phyloP scores from a whole-genome alignment of 495 filamentous ascomycete species.

The Ramalina intermedia region DNA sequence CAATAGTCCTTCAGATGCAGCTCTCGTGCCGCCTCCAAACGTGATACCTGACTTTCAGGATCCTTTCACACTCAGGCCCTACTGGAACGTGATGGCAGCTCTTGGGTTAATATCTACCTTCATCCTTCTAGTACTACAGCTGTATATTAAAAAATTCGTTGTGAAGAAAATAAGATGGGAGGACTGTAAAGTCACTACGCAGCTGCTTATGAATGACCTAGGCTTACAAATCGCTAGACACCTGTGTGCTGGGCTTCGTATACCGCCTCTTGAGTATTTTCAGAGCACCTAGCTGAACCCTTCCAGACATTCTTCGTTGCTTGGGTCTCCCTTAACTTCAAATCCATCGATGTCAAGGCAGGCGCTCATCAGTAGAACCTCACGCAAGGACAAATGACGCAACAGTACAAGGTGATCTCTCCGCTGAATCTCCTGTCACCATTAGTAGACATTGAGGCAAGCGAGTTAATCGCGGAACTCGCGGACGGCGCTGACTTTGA shows the following conservation, averaged over 20 bases:
- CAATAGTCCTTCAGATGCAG: not conserved
- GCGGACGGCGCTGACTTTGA: no score
- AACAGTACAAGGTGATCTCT: not conserved
- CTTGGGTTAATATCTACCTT: not conserved
- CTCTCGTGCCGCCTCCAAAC: not conserved
- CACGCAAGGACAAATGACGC: not conserved
- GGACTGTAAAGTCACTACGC: not conserved
- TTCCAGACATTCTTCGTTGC: not conserved
- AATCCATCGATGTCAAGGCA: not conserved
- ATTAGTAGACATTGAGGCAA: not conserved
- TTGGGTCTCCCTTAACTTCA: not conserved
- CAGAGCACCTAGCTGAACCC: not conserved
- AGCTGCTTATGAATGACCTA: not conserved
- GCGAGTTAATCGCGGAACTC: no score
- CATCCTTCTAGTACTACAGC: not conserved
- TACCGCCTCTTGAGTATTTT: not conserved
- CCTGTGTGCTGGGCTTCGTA: not conserved
- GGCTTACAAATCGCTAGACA: not conserved
- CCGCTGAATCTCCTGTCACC: not conserved
- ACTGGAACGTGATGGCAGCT: not conserved
- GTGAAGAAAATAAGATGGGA: slow-evolving; percentile 3
- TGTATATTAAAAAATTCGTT: not conserved
- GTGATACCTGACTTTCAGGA: slow-evolving; percentile 5
- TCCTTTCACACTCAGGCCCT: slow-evolving; percentile 1
- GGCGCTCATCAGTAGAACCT: slow-evolving; percentile 3